Evolutionary conservation across 1,284 basidiomycete species (phyloP).

Genomic region (Sporisorium graminicola): DNA sequence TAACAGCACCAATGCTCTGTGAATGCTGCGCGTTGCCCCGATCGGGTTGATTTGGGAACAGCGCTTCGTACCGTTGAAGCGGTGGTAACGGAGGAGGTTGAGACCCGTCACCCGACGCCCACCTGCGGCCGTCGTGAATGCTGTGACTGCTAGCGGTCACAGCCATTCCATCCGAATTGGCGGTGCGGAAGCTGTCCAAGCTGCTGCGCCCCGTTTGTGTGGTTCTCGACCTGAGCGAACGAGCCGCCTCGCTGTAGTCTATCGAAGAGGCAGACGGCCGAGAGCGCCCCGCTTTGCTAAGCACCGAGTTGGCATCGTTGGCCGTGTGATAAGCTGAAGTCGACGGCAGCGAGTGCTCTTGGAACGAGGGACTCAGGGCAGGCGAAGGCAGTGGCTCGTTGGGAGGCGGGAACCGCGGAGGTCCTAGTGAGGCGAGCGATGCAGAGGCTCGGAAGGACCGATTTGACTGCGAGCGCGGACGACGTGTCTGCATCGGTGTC

Average conservation of each 20-base stretch:
- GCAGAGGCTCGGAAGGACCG: slow-evolving; percentile 36
- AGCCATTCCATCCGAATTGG: slow-evolving; percentile 35
- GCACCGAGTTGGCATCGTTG: slow-evolving; percentile 20
- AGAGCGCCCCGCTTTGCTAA: slow-evolving; percentile 10
- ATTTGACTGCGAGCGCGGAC: slow-evolving; percentile 32
- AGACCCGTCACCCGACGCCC: slow-evolving; percentile 10
- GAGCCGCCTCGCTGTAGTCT: slow-evolving; percentile 28
- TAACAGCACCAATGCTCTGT: background rate
- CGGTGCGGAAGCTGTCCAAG: slow-evolving; percentile 42
- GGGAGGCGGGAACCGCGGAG: slow-evolving; percentile 50
- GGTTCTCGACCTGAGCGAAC: slow-evolving; percentile 24
- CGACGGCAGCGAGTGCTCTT: slow-evolving; percentile 27
- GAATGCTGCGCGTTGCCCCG: slow-evolving; percentile 10
- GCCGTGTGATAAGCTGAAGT: slow-evolving; percentile 26
- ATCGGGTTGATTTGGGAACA: slow-evolving; percentile 26
- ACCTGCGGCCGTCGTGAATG: slow-evolving; percentile 10
- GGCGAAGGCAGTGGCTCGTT: slow-evolving; percentile 45
- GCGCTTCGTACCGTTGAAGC: slow-evolving; percentile 34
- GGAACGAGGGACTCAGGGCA: slow-evolving; percentile 35
- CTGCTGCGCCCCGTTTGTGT: slow-evolving; percentile 33
- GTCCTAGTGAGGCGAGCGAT: slow-evolving; percentile 33
- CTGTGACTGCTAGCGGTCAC: slow-evolving; percentile 22
- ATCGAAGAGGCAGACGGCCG: slow-evolving; percentile 37
- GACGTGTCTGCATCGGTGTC: slow-evolving; percentile 25
- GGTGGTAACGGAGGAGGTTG: slow-evolving; percentile 35